Percentiles rank a stretch among this genome's conserved stretches.
Conservation (phyloP, 2,329 filamentous ascomycete species). For the Aspergillus glaucus region DNA sequence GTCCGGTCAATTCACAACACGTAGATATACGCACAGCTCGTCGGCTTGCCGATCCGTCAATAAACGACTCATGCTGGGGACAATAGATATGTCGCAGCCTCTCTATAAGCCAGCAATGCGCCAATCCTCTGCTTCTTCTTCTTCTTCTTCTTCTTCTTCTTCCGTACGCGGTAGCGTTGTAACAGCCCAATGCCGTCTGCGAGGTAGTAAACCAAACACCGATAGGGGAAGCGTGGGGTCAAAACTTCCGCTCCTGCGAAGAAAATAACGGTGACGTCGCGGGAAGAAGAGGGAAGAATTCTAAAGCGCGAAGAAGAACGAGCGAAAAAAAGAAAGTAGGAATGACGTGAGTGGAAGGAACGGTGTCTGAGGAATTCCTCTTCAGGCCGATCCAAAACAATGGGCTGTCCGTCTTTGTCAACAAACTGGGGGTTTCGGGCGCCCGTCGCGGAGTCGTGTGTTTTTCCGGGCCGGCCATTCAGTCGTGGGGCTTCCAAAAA, state of each 20-base stretch:
- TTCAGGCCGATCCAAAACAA: too few relatives aligned
- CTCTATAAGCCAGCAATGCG: not conserved
- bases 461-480: not conserved
- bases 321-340: not conserved
- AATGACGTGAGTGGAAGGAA: not conserved
- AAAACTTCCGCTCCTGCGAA: not conserved
- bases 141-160: not conserved
- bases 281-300: not conserved
- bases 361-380: not conserved
- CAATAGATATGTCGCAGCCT: not conserved
- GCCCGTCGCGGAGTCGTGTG: not conserved
- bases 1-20: not conserved
- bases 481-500: not conserved
- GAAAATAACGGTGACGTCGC: not conserved
- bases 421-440: not conserved
- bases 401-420: too few relatives aligned
- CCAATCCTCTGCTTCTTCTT: not conserved
- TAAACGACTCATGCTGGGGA: constrained; percentile 57
- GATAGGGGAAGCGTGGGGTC: not conserved
- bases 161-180: not conserved
- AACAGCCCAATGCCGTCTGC: not conserved
- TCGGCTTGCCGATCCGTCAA: constrained; percentile 74
- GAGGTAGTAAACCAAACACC: not conserved
- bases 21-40: constrained; percentile 61
- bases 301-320: too few relatives aligned